Percentiles rank a stretch among this genome's conserved stretches.
Evolutionary conservation across 805 yeast genomes (phyloP).

Genomic region (Starmerella apicola): DNA sequence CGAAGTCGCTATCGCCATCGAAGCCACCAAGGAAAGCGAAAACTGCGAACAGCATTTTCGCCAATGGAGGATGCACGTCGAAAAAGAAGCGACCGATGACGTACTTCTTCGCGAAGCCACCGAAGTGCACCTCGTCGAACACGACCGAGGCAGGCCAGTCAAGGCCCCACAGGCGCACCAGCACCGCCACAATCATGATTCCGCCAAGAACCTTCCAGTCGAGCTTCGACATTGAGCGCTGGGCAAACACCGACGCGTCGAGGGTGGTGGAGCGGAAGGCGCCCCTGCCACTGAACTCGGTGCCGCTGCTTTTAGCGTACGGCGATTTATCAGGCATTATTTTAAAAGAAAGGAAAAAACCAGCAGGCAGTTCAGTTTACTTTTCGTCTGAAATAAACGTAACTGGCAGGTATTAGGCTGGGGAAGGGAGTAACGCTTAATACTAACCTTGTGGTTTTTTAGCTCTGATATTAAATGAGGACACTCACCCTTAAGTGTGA

Average conservation of each 20-base stretch:
- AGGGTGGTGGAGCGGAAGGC: constrained; percentile 24
- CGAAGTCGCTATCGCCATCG: constrained; percentile 36
- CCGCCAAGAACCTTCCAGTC: constrained; percentile 24
- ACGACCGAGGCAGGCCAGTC: constrained; percentile 69
- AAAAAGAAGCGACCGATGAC: constrained; percentile 49
- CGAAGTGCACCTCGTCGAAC: constrained; percentile 81
- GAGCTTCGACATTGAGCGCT: constrained; percentile 15
- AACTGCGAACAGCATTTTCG: constrained; percentile 44
- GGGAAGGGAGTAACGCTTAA: no score
- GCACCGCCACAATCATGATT: constrained; percentile 40
- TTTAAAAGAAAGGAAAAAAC: no score
- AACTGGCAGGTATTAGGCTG: no score
- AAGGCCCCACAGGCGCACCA: constrained; percentile 50
- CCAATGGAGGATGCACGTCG: constrained; percentile 65
- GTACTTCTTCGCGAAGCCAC: constrained; percentile 88
- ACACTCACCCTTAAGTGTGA: no score
- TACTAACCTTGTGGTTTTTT: no score
- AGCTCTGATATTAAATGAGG: no score
- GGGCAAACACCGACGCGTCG: constrained; percentile 18
- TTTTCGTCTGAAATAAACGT: no score
- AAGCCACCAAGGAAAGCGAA: constrained; percentile 43
- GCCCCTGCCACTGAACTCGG: no score
- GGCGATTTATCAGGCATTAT: no score
- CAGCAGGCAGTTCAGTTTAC: no score
- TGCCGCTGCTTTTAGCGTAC: no score